Conservation (phyloP, 768 basidiomycete species). For the Lactarius hengduanensis region DNA sequence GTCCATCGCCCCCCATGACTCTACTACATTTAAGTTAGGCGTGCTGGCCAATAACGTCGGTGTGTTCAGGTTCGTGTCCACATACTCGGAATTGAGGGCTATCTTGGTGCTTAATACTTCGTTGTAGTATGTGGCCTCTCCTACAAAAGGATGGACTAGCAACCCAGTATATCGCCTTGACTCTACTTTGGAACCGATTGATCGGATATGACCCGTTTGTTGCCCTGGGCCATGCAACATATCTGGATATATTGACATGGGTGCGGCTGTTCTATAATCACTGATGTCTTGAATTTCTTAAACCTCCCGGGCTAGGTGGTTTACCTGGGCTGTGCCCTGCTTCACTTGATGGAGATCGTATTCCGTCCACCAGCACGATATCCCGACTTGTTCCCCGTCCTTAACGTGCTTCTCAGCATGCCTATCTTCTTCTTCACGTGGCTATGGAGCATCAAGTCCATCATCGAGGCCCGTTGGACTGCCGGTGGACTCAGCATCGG, state of each 20-base stretch:
- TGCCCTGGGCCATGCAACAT: slow-evolving; percentile 43
- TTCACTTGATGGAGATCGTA: slow-evolving; percentile 66
- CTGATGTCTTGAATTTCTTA: not conserved
- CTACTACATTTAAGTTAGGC: slow-evolving; percentile 66
- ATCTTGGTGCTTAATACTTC: not conserved
- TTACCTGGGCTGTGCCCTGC: slow-evolving; percentile 50
- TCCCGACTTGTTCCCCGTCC: slow-evolving; percentile 81
- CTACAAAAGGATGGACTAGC: slow-evolving; percentile 75
- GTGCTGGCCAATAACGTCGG: slow-evolving; percentile 79
- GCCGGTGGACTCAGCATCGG: slow-evolving; percentile 49
- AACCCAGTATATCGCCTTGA: slow-evolving; percentile 66
- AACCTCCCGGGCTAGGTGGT: slow-evolving; percentile 40
- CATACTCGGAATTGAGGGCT: slow-evolving; percentile 1
- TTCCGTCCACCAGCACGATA: slow-evolving; percentile 68
- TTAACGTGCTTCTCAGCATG: slow-evolving; percentile 80
- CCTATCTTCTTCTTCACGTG: slow-evolving; percentile 80
- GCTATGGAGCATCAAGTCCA: slow-evolving; percentile 86
- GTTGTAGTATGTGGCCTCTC: slow-evolving; percentile 88
- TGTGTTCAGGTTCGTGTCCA: slow-evolving; percentile 70
- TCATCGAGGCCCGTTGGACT: slow-evolving; percentile 80
- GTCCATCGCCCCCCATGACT: slow-evolving; percentile 47
- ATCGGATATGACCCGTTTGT: slow-evolving; percentile 73
- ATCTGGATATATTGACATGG: slow-evolving; percentile 53
- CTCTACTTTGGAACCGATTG: slow-evolving; percentile 77
- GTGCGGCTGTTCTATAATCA: slow-evolving; percentile 38